A percentile compares a stretch with the other conserved stretches of the same genome.
Evolutionary conservation across 1,284 basidiomycete genomes (phyloP).

Genomic region (Kwoniella shivajii): DNA sequence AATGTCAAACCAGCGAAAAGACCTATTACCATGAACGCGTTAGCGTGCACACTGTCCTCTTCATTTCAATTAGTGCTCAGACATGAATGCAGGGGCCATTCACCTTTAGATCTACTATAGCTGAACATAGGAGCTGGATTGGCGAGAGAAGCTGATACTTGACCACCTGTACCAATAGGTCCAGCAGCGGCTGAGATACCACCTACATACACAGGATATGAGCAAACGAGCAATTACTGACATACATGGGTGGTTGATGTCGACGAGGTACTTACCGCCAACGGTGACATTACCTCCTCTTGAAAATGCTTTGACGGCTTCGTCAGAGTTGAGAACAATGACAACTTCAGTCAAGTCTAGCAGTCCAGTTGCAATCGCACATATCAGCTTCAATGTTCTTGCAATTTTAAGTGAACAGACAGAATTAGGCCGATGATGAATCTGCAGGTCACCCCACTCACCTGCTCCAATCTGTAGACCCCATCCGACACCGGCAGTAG

Average conservation of each 20-base stretch:
- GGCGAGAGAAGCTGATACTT: constrained; percentile 80
- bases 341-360: constrained; percentile 61
- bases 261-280: constrained; percentile 60
- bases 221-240: background rate
- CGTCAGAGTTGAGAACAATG: constrained; percentile 93
- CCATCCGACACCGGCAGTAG: constrained; percentile 94
- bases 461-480: constrained; percentile 88
- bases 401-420: background rate
- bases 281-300: constrained; percentile 95
- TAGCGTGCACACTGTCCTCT: constrained; percentile 1
- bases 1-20: constrained; percentile 93
- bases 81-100: constrained; percentile 6
- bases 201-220: constrained; percentile 56
- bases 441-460: constrained; percentile 19
- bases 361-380: constrained; percentile 60
- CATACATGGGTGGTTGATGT: too few species aligned
- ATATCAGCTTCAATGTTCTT: constrained; percentile 36
- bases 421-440: background rate
- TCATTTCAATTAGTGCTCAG: background rate
- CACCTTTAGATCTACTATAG: constrained; percentile 92
- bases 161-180: constrained; percentile 92
- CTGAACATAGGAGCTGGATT: constrained; percentile 97
- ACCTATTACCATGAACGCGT: constrained; percentile 58
- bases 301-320: constrained; percentile 92
- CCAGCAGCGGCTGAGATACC: constrained; percentile 82